These are phyloP conservation scores for Hymenoscyphus albidus DNA, from an alignment of 2,329 filamentous ascomycete species.

Conservation along the genomic window DNA sequence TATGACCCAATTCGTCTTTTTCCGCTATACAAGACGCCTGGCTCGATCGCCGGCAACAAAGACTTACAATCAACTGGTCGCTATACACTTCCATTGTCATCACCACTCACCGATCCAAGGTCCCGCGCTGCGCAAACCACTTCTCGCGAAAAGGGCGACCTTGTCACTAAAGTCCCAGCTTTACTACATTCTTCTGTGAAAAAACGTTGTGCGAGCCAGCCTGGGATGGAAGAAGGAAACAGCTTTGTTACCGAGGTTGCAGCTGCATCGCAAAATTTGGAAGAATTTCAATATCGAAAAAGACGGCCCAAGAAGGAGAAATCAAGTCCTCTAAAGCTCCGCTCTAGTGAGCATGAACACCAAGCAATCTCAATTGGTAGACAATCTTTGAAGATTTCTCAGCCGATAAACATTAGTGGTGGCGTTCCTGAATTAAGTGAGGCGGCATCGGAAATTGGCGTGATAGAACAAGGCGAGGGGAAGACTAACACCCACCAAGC, in stretches of 20 bases:
- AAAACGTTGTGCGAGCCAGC: background rate
- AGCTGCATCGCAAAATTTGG: conserved; percentile 31
- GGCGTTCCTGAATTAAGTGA: background rate
- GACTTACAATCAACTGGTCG: background rate
- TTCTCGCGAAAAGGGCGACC: background rate
- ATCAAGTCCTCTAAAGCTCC: background rate
- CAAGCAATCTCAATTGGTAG: background rate
- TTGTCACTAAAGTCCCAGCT: background rate
- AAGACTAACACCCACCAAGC: background rate
- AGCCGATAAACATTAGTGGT: background rate
- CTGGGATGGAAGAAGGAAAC: conserved; percentile 13
- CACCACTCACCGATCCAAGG: background rate
- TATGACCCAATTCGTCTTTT: background rate
- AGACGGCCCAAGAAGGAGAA: conserved; percentile 13
- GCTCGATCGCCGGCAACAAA: background rate
- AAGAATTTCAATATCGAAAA: conserved; percentile 31
- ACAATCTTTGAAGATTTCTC: background rate
- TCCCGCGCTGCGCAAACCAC: background rate
- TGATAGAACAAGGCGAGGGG: background rate
- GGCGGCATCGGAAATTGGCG: background rate
- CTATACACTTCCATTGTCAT: conserved; percentile 1
- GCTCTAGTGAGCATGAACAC: background rate
- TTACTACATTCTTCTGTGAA: background rate
- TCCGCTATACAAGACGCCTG: background rate
- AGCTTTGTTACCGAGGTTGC: conserved; percentile 32